These are phyloP conservation scores for Forsythia viridissima DNA, from an alignment of 257 asterid species.

Conservation along the genomic window DNA sequence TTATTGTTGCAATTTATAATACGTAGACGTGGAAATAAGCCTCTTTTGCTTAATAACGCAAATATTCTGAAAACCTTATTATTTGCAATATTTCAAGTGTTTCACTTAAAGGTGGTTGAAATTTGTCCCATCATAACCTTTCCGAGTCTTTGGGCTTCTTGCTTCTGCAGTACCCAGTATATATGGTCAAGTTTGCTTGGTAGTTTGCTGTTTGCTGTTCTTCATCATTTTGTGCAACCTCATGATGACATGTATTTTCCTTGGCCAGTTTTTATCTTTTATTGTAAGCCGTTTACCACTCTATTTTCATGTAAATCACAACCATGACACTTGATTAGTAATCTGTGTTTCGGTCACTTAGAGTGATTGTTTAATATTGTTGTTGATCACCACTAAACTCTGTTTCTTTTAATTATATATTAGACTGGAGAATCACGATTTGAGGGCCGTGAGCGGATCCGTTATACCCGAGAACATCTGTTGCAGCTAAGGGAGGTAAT, in stretches of 20 bases:
- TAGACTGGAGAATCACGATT: constrained; percentile 82
- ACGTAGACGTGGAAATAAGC: background rate
- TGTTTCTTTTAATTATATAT: constrained; percentile 15
- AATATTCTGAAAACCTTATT: background rate
- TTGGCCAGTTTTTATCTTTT: background rate
- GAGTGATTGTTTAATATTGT: background rate
- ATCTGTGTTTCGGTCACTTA: background rate
- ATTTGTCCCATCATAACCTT: background rate
- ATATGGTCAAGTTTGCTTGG: background rate
- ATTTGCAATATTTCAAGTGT: background rate
- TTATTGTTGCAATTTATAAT: background rate
- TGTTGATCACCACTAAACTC: constrained; percentile 4
- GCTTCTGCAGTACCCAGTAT: background rate
- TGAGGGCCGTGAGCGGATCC: constrained; percentile 69
- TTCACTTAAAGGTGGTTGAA: background rate
- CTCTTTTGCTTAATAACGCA: background rate
- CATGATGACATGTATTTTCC: background rate
- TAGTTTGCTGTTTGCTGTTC: background rate
- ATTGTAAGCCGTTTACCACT: background rate
- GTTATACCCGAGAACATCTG: constrained; percentile 72
- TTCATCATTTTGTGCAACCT: background rate
- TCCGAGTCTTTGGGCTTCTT: background rate
- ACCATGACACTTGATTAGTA: background rate
- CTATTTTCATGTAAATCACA: background rate
- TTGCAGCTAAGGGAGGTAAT: constrained; percentile 84